phyloP scores from a whole-genome alignment of 2,329 filamentous ascomycete genomes.

The Fusarium haematococcum region DNA sequence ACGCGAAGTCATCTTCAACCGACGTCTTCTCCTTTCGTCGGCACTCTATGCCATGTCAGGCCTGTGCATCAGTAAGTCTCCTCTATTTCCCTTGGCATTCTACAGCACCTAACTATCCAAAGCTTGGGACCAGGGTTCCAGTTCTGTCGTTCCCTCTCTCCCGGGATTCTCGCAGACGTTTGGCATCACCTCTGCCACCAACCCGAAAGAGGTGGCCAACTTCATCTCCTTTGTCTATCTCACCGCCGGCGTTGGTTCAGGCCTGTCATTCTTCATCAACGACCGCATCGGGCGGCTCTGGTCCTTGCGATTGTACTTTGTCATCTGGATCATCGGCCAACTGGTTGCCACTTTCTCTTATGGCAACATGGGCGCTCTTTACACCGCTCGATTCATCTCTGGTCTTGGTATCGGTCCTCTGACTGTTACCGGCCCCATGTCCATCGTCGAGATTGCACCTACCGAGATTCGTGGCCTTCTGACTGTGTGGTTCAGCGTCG shows the following conservation, averaged over 20 bases:
- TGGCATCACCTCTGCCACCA: conserved; percentile 23
- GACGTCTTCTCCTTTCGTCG: conserved; percentile 10
- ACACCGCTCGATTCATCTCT: conserved; percentile 51
- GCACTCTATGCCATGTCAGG: conserved; percentile 29
- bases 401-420: conserved; percentile 54
- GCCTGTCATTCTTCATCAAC: conserved; percentile 12
- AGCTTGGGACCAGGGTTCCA: conserved; percentile 35
- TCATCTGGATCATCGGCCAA: conserved; percentile 50
- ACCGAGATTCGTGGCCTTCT: conserved; percentile 54
- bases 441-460: conserved; percentile 55
- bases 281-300: conserved; percentile 54
- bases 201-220: conserved; percentile 24
- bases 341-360: conserved; percentile 47
- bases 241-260: conserved; percentile 35
- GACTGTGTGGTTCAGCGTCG: conserved; percentile 51
- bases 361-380: conserved; percentile 46
- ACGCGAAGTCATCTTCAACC: conserved; percentile 28
- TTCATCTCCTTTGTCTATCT: conserved; percentile 34
- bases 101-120: neutral
- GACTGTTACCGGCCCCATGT: conserved; percentile 52
- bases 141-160: conserved; percentile 31
- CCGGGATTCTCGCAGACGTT: conserved; percentile 27
- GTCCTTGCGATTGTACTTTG: conserved; percentile 53
- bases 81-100: neutral
- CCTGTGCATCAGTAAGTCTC: conserved; percentile 25